These are phyloP conservation scores for Bryum argenteum DNA, from an alignment of 225 moss, liverwort and hornwort genomes.

Conservation along the genomic window DNA sequence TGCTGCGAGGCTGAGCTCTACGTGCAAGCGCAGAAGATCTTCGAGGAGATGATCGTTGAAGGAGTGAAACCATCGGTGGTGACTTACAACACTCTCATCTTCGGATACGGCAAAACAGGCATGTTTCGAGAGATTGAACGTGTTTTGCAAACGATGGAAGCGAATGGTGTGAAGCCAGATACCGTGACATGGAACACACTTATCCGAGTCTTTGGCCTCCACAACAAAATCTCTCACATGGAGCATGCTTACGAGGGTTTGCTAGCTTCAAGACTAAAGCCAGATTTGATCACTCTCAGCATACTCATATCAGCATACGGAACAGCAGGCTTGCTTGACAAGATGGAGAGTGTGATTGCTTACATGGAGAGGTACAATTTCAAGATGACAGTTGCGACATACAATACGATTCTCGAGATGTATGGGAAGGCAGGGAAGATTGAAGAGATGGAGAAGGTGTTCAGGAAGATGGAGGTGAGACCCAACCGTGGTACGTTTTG, in stretches of 20 bases:
- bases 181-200: slow-evolving; percentile 74
- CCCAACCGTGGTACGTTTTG: slow-evolving; percentile 67
- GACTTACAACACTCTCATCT: slow-evolving; percentile 74
- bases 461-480: slow-evolving; percentile 59
- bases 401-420: slow-evolving; percentile 62
- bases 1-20: slow-evolving; percentile 66
- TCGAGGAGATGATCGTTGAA: slow-evolving; percentile 68
- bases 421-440: slow-evolving; percentile 73
- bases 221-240: slow-evolving; percentile 58
- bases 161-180: slow-evolving; percentile 50
- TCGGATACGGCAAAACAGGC: slow-evolving; percentile 66
- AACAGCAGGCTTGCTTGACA: slow-evolving; percentile 42
- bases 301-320: slow-evolving; percentile 69
- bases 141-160: slow-evolving; percentile 47
- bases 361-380: slow-evolving; percentile 71
- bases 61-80: slow-evolving; percentile 77
- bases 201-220: slow-evolving; percentile 66
- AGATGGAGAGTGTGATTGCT: slow-evolving; percentile 71
- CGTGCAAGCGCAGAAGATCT: slow-evolving; percentile 46
- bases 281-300: slow-evolving; percentile 71
- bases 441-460: slow-evolving; percentile 57
- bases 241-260: slow-evolving; percentile 69
- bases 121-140: slow-evolving; percentile 71
- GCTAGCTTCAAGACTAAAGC: slow-evolving; percentile 45
- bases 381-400: slow-evolving; percentile 46